These are phyloP conservation scores for Paecilomyces dactylethromorphus DNA, from an alignment of 2,329 filamentous ascomycete genomes.

Conservation along the genomic window DNA sequence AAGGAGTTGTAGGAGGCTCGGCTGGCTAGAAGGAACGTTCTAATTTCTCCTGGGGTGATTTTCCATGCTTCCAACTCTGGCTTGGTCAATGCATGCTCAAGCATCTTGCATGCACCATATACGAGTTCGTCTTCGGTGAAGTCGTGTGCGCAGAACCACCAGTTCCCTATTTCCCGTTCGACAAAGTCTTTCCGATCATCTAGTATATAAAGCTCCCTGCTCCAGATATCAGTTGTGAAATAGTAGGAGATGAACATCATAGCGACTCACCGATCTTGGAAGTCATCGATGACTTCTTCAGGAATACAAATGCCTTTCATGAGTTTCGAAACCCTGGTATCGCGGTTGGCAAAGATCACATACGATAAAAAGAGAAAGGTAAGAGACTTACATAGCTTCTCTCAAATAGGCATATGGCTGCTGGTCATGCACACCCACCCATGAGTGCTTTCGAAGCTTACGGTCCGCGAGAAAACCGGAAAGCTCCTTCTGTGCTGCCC, in stretches of 20 bases:
- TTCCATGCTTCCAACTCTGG: slow-evolving; percentile 76
- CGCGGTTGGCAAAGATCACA: not conserved
- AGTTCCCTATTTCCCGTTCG: slow-evolving; percentile 63
- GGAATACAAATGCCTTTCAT: slow-evolving; percentile 83
- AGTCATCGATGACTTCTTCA: slow-evolving; percentile 56
- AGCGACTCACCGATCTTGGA: slow-evolving; percentile 50
- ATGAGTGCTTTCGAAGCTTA: slow-evolving; percentile 75
- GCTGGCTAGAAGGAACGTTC: slow-evolving; percentile 79
- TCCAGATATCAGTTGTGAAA: slow-evolving; percentile 7
- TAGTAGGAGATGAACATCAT: slow-evolving; percentile 1
- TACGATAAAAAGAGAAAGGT: not conserved
- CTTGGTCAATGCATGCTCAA: slow-evolving; percentile 78
- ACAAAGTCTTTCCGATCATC: slow-evolving; percentile 60
- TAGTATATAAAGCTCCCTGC: slow-evolving; percentile 60
- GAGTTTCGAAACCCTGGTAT: slow-evolving; percentile 63
- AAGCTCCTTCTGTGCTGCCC: slow-evolving; percentile 67
- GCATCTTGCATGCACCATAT: slow-evolving; percentile 77
- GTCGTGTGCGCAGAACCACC: slow-evolving; percentile 85
- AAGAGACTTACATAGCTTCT: slow-evolving; percentile 65
- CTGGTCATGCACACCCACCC: slow-evolving; percentile 80
- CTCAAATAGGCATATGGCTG: slow-evolving; percentile 84
- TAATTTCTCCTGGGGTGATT: slow-evolving; percentile 71
- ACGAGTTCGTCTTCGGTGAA: slow-evolving; percentile 87
- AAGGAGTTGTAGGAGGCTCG: slow-evolving; percentile 94
- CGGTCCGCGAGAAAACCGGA: slow-evolving; percentile 65